These are phyloP conservation scores for Limonium bicolor DNA, from an alignment of 148 eudicot genomes.

Conservation along the genomic window DNA sequence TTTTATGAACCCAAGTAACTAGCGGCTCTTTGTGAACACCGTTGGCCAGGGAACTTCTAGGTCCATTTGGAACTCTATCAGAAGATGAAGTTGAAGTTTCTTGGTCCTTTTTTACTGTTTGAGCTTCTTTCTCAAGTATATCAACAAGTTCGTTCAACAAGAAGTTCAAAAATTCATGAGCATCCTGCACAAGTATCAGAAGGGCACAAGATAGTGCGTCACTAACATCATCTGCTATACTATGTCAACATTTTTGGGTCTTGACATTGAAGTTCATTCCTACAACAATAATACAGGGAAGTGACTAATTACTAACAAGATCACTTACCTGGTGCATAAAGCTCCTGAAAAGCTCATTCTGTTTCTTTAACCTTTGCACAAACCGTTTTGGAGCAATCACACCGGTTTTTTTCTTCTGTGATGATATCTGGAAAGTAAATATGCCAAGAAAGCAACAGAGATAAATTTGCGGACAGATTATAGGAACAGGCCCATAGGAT, in stretches of 20 bases:
- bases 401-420: constrained; percentile 71
- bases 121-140: constrained; percentile 80
- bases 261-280: neutral
- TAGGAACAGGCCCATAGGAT: neutral
- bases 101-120: constrained; percentile 23
- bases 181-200: constrained; percentile 36
- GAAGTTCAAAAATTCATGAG: constrained; percentile 87
- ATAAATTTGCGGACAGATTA: neutral
- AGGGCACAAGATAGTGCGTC: neutral
- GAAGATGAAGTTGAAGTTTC: constrained; percentile 26
- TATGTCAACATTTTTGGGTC: neutral
- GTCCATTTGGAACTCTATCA: constrained; percentile 43
- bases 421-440: constrained; percentile 26
- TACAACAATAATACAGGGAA: neutral
- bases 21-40: constrained; percentile 44
- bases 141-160: constrained; percentile 82
- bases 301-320: neutral
- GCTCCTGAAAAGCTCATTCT: constrained; percentile 56
- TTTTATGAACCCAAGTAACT: constrained; percentile 77
- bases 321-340: constrained; percentile 55
- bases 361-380: constrained; percentile 57
- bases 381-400: constrained; percentile 62
- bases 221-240: neutral
- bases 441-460: no score
- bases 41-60: constrained; percentile 17